Conservation (phyloP, 2,329 filamentous ascomycete genomes). For the Exophiala sideris region DNA sequence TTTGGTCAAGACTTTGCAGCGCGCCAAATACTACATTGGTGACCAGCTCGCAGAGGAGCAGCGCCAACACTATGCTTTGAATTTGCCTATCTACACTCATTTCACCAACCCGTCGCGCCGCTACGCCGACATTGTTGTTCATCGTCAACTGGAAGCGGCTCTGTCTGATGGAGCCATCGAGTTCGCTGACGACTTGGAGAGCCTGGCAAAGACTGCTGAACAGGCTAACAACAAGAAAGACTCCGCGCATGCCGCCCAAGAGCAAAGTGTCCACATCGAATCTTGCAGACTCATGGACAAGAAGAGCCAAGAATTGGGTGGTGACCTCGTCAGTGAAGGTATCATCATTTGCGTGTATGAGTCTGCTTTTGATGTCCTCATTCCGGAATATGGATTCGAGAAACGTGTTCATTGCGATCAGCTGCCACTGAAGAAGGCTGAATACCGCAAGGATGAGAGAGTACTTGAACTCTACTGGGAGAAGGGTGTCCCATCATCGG, state of each 20-base stretch:
- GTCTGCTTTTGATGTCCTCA: slow-evolving; percentile 95
- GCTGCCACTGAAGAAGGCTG: slow-evolving; percentile 95
- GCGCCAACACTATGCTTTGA: slow-evolving; percentile 85
- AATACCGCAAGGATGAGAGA: slow-evolving; percentile 94
- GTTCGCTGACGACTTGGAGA: slow-evolving; percentile 85
- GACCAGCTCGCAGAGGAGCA: slow-evolving; percentile 74
- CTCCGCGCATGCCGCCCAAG: slow-evolving; percentile 92
- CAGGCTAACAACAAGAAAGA: slow-evolving; percentile 99
- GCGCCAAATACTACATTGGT: slow-evolving; percentile 90
- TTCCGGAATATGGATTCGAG: slow-evolving; percentile 97
- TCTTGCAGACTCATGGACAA: slow-evolving; percentile 95
- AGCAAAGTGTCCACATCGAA: slow-evolving; percentile 98
- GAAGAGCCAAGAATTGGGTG: slow-evolving; percentile 78
- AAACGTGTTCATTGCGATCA: slow-evolving; percentile 99
- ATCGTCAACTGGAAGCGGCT: slow-evolving; percentile 86
- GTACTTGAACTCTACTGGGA: slow-evolving; percentile 98
- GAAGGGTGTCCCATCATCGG: slow-evolving; percentile 95
- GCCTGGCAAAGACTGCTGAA: slow-evolving; percentile 85
- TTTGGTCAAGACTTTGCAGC: slow-evolving; percentile 89
- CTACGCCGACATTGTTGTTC: slow-evolving; percentile 91
- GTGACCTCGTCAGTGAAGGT: slow-evolving; percentile 90
- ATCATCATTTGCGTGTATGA: slow-evolving; percentile 97
- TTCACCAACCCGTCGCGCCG: slow-evolving; percentile 94
- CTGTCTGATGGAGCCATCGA: slow-evolving; percentile 78
- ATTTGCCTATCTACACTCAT: slow-evolving; percentile 91